Evolutionary conservation across 2,329 filamentous ascomycete genomes (phyloP), one percentile per base, ranked within the genome.

Genomic region (Periconia sp.): DNA sequence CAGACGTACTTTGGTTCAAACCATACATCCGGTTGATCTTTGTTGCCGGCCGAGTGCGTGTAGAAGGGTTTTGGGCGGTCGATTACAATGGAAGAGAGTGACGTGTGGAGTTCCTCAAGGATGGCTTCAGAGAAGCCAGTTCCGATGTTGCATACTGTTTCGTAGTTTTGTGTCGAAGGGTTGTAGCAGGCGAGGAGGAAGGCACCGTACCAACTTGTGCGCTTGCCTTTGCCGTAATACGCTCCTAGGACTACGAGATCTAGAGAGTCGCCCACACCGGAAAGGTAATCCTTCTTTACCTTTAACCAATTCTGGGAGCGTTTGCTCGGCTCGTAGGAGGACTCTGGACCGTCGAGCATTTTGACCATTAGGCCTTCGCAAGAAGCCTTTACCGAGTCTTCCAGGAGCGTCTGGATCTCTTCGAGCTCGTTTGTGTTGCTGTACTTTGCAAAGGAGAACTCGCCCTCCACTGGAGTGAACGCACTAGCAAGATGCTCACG

Each of bases 311-410:
- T 99, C 46, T 94, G 88, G 72, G 89, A 95, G 53, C 94, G 87
- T 69, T 95, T 96, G 62, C 89, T 95, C 15, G 94, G 94, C 72
- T 97, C 92, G 66, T 99, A 99, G 59, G 89, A 89, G 57, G 89
- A 95, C 71, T 96, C 92, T 5, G 82, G 77, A 1, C 92, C 94
- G 67, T 97, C 92, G 46, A 99, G 75, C 94, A 99, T 99, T 77
- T 99, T 99, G 11, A 99, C 94, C 94, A 99, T 99, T 39, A 99
- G 78, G 9, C 94, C 94, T 75, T 99, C 94, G 65, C 94, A 99
- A 0, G 90, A 95, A 2, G 92, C 89, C 70, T 96, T 96, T 52
- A 99, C 88, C 60, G 89, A 94, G 46, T 97, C 92, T 62, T 99
- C 94, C 2, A 99, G 79, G 60, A 99, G 88, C 1, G 79, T 80